These are phyloP conservation scores for Scheffersomyces stambukii DNA, from an alignment of 1,139 yeast genomes.

Conservation along the genomic window DNA sequence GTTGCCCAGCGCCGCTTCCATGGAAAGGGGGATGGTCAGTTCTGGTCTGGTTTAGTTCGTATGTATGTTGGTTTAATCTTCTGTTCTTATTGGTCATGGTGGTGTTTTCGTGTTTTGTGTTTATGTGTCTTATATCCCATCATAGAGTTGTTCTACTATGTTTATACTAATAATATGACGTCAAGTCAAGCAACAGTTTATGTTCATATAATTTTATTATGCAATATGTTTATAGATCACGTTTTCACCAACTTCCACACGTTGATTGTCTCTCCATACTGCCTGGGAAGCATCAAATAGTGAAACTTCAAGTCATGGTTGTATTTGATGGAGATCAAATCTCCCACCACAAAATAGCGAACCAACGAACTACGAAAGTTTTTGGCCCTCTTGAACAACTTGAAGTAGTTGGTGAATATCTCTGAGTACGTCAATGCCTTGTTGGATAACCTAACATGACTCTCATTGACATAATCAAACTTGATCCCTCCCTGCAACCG, in stretches of 20 bases:
- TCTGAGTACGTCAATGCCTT: constrained; percentile 37
- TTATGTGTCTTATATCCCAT: not conserved
- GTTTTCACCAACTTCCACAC: constrained; percentile 28
- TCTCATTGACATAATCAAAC: constrained; percentile 25
- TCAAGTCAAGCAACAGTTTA: too few relatives aligned
- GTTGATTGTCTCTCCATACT: constrained; percentile 25
- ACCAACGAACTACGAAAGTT: constrained; percentile 26
- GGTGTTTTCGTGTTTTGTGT: not conserved
- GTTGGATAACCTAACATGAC: constrained; percentile 26
- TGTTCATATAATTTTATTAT: too few relatives aligned
- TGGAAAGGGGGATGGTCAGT: too few relatives aligned
- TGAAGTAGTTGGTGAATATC: constrained; percentile 32
- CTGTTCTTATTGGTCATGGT: not conserved
- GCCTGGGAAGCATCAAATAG: constrained; percentile 41
- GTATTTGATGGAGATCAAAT: constrained; percentile 25
- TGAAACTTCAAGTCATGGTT: constrained; percentile 30
- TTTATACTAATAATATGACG: too few relatives aligned
- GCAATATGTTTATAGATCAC: too few relatives aligned
- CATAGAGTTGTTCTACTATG: too few relatives aligned
- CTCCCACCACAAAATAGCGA: constrained; percentile 28
- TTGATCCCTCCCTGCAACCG: constrained; percentile 88
- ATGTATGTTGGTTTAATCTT: not conserved
- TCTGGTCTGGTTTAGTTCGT: too few relatives aligned
- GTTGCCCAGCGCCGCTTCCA: constrained; percentile 1
- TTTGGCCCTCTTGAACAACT: constrained; percentile 28